These are phyloP conservation scores for Agrocybe pediades DNA, from an alignment of 768 basidiomycete genomes.

Conservation along the genomic window DNA sequence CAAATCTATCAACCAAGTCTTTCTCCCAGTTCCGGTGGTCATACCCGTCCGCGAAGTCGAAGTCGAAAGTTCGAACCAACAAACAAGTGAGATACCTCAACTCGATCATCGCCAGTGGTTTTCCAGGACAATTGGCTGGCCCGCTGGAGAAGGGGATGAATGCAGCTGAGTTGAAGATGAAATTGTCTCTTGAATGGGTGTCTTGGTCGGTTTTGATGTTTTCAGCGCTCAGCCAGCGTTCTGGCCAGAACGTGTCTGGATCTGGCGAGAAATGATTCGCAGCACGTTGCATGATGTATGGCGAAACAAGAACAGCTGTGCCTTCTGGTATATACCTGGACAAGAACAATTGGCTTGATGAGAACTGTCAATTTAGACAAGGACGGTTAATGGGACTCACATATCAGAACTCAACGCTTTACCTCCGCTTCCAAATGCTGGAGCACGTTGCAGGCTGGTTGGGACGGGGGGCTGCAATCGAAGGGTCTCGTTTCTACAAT, in stretches of 20 bases:
- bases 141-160: slow-evolving; percentile 45
- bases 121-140: slow-evolving; percentile 53
- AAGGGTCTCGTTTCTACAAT: slow-evolving; percentile 38
- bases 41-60: slow-evolving; percentile 27
- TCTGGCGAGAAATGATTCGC: slow-evolving; percentile 38
- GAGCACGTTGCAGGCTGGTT: slow-evolving; percentile 35
- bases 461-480: slow-evolving; percentile 38
- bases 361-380: not conserved
- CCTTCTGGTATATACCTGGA: slow-evolving; percentile 41
- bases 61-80: slow-evolving; percentile 31
- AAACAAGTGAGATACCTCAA: slow-evolving; percentile 30
- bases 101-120: slow-evolving; percentile 35
- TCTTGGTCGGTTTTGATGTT: not conserved
- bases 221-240: slow-evolving; percentile 37
- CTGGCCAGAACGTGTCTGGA: slow-evolving; percentile 39
- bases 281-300: slow-evolving; percentile 39
- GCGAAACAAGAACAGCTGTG: slow-evolving; percentile 36
- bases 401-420: slow-evolving; percentile 28
- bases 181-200: too few relatives aligned
- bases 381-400: slow-evolving; percentile 17
- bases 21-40: slow-evolving; percentile 26
- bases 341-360: slow-evolving; percentile 25
- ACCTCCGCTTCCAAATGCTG: slow-evolving; percentile 29
- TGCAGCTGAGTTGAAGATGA: slow-evolving; percentile 22
- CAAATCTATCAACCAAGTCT: slow-evolving; percentile 28